A percentile compares a stretch with the other conserved stretches of the same genome.
These are phyloP conservation scores for Bruguiera sexangula DNA, from an alignment of 345 rosid genomes.

Conservation along the genomic window DNA sequence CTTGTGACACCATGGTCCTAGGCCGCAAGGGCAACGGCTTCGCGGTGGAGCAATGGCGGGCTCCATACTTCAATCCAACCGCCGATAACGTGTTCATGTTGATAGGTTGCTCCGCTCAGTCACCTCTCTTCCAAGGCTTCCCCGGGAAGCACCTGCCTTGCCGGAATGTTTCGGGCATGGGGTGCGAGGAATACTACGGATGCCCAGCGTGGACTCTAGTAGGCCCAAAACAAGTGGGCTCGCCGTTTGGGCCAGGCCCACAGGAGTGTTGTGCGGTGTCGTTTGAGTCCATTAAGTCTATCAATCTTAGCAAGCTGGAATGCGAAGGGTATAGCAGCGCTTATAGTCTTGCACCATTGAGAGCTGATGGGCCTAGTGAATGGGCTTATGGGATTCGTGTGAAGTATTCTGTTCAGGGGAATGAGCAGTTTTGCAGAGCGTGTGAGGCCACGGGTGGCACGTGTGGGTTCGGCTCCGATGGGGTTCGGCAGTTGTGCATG, in stretches of 20 bases:
- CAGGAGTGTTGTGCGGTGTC: conserved; percentile 79
- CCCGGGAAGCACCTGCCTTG: conserved; percentile 79
- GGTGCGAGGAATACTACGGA: conserved; percentile 74
- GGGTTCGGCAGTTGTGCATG: conserved; percentile 66
- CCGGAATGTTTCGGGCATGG: conserved; percentile 84
- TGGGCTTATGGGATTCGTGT: conserved; percentile 85
- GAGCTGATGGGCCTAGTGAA: conserved; percentile 42
- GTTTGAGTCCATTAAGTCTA: conserved; percentile 67
- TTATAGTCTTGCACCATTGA: conserved; percentile 63
- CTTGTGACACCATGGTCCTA: conserved; percentile 58
- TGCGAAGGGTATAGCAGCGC: conserved; percentile 93
- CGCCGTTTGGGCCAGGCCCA: conserved; percentile 47
- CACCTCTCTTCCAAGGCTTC: conserved; percentile 85
- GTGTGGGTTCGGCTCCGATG: conserved; percentile 66
- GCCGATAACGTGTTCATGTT: conserved; percentile 82
- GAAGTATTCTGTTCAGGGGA: conserved; percentile 68
- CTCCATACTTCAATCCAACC: conserved; percentile 62
- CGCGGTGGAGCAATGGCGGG: conserved; percentile 69
- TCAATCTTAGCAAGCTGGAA: conserved; percentile 58
- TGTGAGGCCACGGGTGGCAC: conserved; percentile 85
- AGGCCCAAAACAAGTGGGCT: conserved; percentile 37
- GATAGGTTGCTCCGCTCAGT: conserved; percentile 70
- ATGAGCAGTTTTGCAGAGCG: conserved; percentile 64
- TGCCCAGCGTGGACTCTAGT: conserved; percentile 71
- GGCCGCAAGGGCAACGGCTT: conserved; percentile 85